Percentiles rank a stretch among this genome's conserved stretches.
phyloP scores from a whole-genome alignment of 495 filamentous ascomycete genomes.

The Terfezia boudieri region DNA sequence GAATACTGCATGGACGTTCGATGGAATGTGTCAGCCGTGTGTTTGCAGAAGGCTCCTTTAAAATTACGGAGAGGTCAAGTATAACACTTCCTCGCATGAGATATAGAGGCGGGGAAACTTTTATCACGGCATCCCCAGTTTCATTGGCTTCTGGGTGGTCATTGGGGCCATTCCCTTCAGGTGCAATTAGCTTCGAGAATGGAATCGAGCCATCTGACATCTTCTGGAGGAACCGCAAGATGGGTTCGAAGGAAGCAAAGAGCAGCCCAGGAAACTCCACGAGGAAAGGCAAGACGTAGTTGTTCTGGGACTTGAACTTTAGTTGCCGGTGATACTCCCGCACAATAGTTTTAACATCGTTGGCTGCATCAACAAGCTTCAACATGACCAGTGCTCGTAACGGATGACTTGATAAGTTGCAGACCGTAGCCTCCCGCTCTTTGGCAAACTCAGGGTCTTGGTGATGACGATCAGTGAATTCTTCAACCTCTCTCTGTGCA shows the following conservation, averaged over 20 bases:
- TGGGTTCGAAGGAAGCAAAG: constrained; percentile 42
- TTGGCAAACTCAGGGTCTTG: neutral
- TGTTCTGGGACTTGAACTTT: constrained; percentile 15
- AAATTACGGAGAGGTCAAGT: constrained; percentile 9
- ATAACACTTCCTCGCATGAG: constrained; percentile 5
- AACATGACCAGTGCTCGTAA: constrained; percentile 17
- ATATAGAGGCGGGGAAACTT: constrained; percentile 13
- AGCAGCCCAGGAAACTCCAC: constrained; percentile 53
- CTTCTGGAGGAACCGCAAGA: constrained; percentile 38
- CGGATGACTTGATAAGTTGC: constrained; percentile 12
- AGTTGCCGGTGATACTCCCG: constrained; percentile 9
- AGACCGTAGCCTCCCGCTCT: constrained; percentile 1
- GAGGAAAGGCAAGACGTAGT: constrained; percentile 19
- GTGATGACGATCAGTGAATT: constrained; percentile 1
- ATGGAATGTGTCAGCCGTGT: constrained; percentile 6
- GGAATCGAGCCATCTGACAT: constrained; percentile 33
- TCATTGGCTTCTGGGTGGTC: neutral
- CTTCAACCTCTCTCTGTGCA: constrained; percentile 14
- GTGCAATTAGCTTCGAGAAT: constrained; percentile 36
- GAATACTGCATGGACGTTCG: neutral
- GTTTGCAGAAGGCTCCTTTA: neutral
- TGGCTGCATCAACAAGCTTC: constrained; percentile 5
- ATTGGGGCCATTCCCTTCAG: constrained; percentile 9
- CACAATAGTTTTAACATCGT: neutral
- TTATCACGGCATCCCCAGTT: neutral